phyloP scores from a whole-genome alignment of 148 eudicot genomes.

The Silene conica region DNA sequence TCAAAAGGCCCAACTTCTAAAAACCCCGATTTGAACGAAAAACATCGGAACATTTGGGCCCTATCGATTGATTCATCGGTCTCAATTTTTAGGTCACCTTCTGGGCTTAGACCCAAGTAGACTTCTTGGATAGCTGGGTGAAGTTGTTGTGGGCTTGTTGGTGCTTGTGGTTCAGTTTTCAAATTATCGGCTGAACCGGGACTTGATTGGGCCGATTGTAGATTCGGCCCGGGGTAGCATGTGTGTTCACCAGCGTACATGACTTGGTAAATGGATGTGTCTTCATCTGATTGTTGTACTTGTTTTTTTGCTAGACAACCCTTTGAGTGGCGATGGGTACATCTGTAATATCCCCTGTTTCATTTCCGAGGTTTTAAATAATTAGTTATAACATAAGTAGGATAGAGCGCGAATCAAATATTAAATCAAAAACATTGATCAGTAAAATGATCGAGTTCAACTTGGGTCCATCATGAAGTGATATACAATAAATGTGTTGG shows the following conservation, averaged over 20 bases:
- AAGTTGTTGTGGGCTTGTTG: slow-evolving; percentile 13
- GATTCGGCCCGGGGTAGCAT: slow-evolving; percentile 13
- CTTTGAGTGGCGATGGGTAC: slow-evolving; percentile 57
- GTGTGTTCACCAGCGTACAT: slow-evolving; percentile 54
- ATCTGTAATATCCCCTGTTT: slow-evolving; percentile 76
- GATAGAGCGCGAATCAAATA: too few species aligned
- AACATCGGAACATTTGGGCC: slow-evolving; percentile 32
- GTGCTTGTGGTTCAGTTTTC: slow-evolving; percentile 6
- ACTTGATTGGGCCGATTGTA: slow-evolving; percentile 13
- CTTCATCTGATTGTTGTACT: slow-evolving; percentile 60
- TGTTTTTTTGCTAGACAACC: slow-evolving; percentile 66
- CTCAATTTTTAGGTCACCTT: slow-evolving; percentile 20
- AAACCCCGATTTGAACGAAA: slow-evolving; percentile 40
- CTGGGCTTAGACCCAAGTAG: slow-evolving; percentile 20
- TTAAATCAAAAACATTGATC: too few species aligned
- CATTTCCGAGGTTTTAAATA: background rate
- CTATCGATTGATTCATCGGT: slow-evolving; percentile 13
- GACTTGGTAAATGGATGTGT: slow-evolving; percentile 44
- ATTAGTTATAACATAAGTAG: background rate
- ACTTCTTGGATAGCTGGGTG: slow-evolving; percentile 11
- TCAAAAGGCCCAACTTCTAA: slow-evolving; percentile 33
- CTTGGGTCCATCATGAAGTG: too few species aligned
- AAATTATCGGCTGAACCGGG: slow-evolving; percentile 9
- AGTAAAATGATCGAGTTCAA: too few species aligned
- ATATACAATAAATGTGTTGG: too few species aligned